Conservation (phyloP, 2,329 filamentous ascomycete genomes). For the Chalaropsis ovoidea region DNA sequence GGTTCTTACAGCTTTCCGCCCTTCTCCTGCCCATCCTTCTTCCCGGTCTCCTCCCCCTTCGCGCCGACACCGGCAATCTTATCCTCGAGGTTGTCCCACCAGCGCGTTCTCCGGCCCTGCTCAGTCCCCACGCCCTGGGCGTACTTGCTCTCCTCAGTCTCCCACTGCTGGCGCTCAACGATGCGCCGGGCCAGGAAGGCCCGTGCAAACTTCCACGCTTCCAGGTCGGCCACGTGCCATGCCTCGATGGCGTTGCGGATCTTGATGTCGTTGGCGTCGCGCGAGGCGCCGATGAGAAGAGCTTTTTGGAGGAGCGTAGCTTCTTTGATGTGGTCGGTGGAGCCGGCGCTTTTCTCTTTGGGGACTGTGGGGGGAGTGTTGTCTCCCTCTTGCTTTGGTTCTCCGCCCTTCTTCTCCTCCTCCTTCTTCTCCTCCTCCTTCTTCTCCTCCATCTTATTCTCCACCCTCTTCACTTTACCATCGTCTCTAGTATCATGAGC, state of each 20-base stretch:
- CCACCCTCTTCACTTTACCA: conserved; percentile 15
- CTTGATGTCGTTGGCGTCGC: conserved; percentile 37
- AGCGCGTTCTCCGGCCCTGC: conserved; percentile 34
- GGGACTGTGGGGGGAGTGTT: conserved; percentile 21
- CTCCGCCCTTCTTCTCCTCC: conserved; percentile 21
- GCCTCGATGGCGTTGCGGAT: conserved; percentile 50
- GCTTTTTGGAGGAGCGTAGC: conserved; percentile 45
- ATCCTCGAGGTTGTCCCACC: conserved; percentile 31
- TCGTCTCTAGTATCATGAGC: conserved; percentile 29
- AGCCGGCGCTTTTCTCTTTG: conserved; percentile 38
- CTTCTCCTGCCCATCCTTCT: conserved; percentile 12
- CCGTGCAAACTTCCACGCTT: conserved; percentile 65
- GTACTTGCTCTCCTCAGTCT: conserved; percentile 57
- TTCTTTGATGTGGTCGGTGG: conserved; percentile 36
- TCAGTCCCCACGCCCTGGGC: conserved; percentile 51
- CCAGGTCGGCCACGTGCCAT: conserved; percentile 62
- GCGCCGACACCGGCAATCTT: conserved; percentile 24
- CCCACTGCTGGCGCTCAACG: conserved; percentile 58
- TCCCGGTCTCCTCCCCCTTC: neutral
- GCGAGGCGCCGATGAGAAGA: conserved; percentile 39
- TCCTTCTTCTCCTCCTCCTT: conserved; percentile 15
- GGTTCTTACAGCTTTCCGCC: neutral
- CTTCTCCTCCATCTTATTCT: neutral
- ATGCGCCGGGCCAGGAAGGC: conserved; percentile 54
- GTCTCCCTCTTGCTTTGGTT: neutral